A percentile compares a stretch with the other conserved stretches of the same genome.
Conservation (phyloP, 164 flowering plant species). For the Stephania japonica region DNA sequence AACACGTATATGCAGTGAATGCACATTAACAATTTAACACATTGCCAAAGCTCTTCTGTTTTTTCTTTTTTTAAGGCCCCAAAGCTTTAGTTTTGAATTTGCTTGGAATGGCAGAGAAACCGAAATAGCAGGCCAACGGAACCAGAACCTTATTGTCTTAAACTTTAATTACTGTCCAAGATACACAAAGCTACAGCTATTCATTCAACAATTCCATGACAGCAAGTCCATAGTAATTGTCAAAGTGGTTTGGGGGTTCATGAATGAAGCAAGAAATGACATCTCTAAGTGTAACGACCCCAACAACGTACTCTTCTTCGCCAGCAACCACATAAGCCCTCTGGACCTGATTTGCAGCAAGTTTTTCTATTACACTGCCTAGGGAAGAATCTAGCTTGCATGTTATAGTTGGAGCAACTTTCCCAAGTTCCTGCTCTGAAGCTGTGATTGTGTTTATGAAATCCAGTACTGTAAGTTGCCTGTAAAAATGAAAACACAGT, state of each 20-base stretch:
- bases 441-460: slow-evolving; percentile 49
- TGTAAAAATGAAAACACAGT: slow-evolving; percentile 22
- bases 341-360: slow-evolving; percentile 64
- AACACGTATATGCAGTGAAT: too few species aligned
- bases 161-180: slow-evolving; percentile 3
- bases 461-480: slow-evolving; percentile 66
- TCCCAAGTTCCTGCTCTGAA: slow-evolving; percentile 32
- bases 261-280: slow-evolving; percentile 82
- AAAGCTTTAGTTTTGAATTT: too few species aligned
- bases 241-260: slow-evolving; percentile 77
- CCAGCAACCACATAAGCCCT: slow-evolving; percentile 60
- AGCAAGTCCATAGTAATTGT: slow-evolving; percentile 45
- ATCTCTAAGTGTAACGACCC: slow-evolving; percentile 85
- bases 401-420: slow-evolving; percentile 49
- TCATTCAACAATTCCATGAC: slow-evolving; percentile 45
- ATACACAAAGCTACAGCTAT: slow-evolving; percentile 19
- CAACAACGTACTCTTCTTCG: slow-evolving; percentile 39
- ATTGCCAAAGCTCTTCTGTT: too few species aligned
- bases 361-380: slow-evolving; percentile 54
- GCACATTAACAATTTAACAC: too few species aligned
- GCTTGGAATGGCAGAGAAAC: not conserved
- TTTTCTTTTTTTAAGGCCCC: too few species aligned
- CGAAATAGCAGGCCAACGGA: not conserved
- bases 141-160: not conserved
- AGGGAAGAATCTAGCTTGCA: slow-evolving; percentile 54